Evolutionary conservation across 169 alveolate genomes (phyloP).

Genomic region (Plasmodium gonderi): DNA sequence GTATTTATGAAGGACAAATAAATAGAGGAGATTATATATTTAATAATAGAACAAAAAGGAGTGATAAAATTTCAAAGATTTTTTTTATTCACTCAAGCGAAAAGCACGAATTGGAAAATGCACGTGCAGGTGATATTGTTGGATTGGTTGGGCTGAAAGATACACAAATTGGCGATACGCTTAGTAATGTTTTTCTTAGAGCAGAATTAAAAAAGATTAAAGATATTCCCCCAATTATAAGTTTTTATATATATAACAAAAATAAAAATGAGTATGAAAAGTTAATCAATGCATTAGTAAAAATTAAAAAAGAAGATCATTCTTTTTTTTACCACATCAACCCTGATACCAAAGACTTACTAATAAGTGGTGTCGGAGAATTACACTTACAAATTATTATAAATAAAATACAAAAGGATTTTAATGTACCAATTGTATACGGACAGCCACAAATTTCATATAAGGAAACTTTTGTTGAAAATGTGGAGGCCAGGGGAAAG

Average conservation of each 20-base stretch:
- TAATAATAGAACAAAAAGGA: slow-evolving; percentile 84
- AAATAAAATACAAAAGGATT: slow-evolving; percentile 93
- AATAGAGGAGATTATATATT: slow-evolving; percentile 82
- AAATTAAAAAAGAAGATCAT: slow-evolving; percentile 87
- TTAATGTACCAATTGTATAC: slow-evolving; percentile 86
- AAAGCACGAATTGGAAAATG: slow-evolving; percentile 82
- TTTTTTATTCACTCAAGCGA: slow-evolving; percentile 89
- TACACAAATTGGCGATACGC: slow-evolving; percentile 90
- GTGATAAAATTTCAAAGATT: slow-evolving; percentile 87
- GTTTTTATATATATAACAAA: slow-evolving; percentile 81
- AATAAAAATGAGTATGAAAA: slow-evolving; percentile 83
- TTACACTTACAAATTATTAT: slow-evolving; percentile 94
- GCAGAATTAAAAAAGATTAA: slow-evolving; percentile 86
- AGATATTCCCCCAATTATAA: slow-evolving; percentile 89
- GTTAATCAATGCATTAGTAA: slow-evolving; percentile 83
- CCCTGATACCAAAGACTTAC: slow-evolving; percentile 89
- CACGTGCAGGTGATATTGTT: slow-evolving; percentile 87
- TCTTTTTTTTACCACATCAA: slow-evolving; percentile 82
- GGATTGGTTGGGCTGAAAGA: slow-evolving; percentile 88
- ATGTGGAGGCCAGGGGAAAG: slow-evolving; percentile 85
- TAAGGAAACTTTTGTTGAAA: slow-evolving; percentile 86
- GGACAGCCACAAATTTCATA: slow-evolving; percentile 95
- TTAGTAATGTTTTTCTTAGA: slow-evolving; percentile 79
- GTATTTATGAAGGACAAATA: slow-evolving; percentile 87
- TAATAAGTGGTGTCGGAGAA: slow-evolving; percentile 95